Evolutionary conservation across 345 rosid species (phyloP).

Genomic region (Syzygium aromaticum): DNA sequence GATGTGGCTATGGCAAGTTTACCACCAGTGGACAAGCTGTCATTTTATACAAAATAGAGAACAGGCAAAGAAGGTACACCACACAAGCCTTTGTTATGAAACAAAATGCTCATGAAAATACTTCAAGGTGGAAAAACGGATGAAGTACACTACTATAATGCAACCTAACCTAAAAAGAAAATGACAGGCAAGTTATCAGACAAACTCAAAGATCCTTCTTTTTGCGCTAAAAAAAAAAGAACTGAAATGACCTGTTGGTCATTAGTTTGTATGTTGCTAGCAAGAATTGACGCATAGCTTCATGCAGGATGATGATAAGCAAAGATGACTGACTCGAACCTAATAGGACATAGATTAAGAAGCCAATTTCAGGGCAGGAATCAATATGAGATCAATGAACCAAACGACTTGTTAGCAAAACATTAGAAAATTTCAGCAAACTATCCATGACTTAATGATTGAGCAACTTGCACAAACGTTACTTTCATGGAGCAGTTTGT

Average conservation of each 20-base stretch:
- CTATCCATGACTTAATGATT: neutral
- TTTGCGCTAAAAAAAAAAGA: no score
- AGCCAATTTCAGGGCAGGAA: neutral
- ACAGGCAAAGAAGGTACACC: no score
- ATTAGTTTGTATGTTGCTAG: accelerated
- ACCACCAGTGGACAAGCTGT: no score
- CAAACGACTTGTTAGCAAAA: neutral
- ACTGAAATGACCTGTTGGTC: no score
- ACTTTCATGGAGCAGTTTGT: neutral
- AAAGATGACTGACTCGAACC: neutral
- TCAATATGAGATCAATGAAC: neutral
- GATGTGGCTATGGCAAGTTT: no score
- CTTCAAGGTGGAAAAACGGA: no score
- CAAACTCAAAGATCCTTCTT: neutral
- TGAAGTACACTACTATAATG: no score
- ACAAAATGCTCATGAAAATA: no score
- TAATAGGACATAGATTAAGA: no score
- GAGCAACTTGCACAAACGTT: neutral
- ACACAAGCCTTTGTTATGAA: no score
- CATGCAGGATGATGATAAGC: neutral
- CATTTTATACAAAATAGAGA: no score
- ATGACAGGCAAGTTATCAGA: neutral
- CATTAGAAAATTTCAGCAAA: neutral
- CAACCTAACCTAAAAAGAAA: no score
- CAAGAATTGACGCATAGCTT: neutral